A percentile compares a stretch with the other conserved stretches of the same genome.
Evolutionary conservation across 352 stramenopile genomes (phyloP).

Genomic region (Phytophthora sp.): DNA sequence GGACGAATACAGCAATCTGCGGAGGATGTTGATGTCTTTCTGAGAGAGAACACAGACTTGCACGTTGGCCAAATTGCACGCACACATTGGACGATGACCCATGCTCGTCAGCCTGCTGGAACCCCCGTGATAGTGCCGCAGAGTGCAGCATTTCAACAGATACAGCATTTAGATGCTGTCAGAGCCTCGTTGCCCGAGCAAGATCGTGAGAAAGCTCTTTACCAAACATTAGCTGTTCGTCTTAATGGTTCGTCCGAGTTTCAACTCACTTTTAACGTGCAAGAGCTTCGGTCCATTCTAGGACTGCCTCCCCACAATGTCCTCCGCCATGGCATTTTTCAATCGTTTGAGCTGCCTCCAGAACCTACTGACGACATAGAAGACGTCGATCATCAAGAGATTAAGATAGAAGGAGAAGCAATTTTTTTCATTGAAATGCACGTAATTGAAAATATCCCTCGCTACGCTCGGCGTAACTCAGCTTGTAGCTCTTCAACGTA

Average conservation of each 20-base stretch:
- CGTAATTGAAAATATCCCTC: neutral
- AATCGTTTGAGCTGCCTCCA: neutral
- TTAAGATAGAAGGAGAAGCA: neutral
- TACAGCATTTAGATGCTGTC: neutral
- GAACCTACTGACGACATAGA: conserved; percentile 10
- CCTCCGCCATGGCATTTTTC: conserved; percentile 2
- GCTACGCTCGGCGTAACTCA: conserved; percentile 11
- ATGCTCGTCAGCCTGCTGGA: neutral
- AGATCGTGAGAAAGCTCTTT: neutral
- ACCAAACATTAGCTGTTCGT: neutral
- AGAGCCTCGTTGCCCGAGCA: neutral
- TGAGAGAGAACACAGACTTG: neutral
- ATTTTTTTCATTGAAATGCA: neutral
- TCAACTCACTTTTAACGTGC: neutral
- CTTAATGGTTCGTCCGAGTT: conserved; percentile 2
- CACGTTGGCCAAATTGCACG: conserved; percentile 1
- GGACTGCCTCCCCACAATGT: neutral
- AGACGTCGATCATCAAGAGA: conserved; percentile 11
- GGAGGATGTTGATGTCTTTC: neutral
- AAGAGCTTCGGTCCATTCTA: neutral
- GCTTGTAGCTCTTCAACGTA: too few species aligned
- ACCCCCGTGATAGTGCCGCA: neutral
- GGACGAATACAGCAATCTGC: neutral
- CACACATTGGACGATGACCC: conserved; percentile 4
- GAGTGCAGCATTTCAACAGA: neutral